A percentile compares a stretch with the other conserved stretches of the same genome.
Evolutionary conservation across 139 green algal species (phyloP).

Genomic region (Marvania coccoides): DNA sequence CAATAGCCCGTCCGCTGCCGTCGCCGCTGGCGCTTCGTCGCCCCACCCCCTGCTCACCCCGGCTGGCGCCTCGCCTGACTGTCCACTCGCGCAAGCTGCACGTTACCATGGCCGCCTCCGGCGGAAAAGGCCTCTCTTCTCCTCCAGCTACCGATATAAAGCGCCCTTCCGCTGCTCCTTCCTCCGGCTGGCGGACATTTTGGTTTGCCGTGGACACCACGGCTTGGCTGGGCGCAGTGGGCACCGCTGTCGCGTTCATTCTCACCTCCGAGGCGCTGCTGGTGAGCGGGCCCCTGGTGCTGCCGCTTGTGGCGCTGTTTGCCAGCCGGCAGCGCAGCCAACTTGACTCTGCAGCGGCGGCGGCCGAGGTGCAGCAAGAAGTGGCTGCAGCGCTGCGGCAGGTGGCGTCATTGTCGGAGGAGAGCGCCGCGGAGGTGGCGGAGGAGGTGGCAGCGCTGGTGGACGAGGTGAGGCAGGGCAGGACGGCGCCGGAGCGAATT

Average conservation of each 20-base stretch:
- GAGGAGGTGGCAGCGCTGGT: conserved; percentile 13
- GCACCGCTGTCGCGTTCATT: conserved; percentile 33
- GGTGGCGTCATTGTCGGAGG: conserved; percentile 3
- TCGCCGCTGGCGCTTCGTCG: background rate
- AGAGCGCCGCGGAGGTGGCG: conserved; percentile 10
- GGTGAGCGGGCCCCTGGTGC: conserved; percentile 17
- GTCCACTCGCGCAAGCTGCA: no score
- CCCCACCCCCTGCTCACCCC: no score
- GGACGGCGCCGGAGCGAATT: background rate
- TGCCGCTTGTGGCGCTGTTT: conserved; percentile 39
- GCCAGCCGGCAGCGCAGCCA: conserved; percentile 22
- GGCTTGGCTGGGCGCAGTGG: conserved; percentile 35
- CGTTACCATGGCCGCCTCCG: no score
- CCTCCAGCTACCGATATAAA: no score
- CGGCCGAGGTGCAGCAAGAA: background rate
- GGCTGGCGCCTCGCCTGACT: no score
- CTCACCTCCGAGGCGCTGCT: conserved; percentile 38
- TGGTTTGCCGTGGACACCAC: conserved; percentile 29
- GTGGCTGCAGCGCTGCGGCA: background rate
- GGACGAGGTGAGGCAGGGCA: background rate
- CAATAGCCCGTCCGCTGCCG: no score
- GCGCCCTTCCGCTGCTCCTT: background rate
- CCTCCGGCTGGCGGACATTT: conserved; percentile 19
- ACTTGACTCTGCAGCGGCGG: background rate
- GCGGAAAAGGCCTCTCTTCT: no score